phyloP scores from a whole-genome alignment of 495 filamentous ascomycete species.

The Aspergillus nidulans region DNA sequence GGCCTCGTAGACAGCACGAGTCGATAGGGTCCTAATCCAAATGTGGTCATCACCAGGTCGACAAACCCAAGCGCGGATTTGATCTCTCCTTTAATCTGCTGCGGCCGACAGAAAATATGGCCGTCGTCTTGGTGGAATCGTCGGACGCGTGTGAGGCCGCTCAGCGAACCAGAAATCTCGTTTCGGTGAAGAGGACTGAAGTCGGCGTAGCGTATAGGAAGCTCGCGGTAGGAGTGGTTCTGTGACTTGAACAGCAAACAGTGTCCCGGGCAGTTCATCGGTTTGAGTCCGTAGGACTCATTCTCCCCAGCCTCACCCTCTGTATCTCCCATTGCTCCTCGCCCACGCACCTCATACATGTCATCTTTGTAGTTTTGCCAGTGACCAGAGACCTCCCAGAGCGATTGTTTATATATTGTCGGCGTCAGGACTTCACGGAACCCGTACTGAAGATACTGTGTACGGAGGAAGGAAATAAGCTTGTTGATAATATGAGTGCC shows the following conservation, averaged over 20 bases:
- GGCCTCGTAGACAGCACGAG: slow-evolving; percentile 80
- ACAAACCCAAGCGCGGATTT: slow-evolving; percentile 75
- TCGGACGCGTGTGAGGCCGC: slow-evolving; percentile 80
- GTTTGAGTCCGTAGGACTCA: slow-evolving; percentile 85
- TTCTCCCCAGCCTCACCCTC: slow-evolving; percentile 52
- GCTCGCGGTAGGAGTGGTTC: slow-evolving; percentile 69
- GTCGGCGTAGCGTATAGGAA: slow-evolving; percentile 88
- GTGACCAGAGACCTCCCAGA: slow-evolving; percentile 88
- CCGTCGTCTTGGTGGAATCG: slow-evolving; percentile 97
- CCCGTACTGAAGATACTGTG: slow-evolving; percentile 82
- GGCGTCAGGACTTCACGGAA: slow-evolving; percentile 91
- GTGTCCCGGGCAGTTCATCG: slow-evolving; percentile 96
- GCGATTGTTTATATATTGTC: slow-evolving; percentile 85
- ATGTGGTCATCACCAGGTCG: slow-evolving; percentile 67
- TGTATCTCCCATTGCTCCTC: slow-evolving; percentile 46
- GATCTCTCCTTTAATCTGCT: slow-evolving; percentile 80
- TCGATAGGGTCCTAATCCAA: slow-evolving; percentile 69
- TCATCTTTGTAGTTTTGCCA: slow-evolving; percentile 93
- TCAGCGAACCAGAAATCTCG: slow-evolving; percentile 80
- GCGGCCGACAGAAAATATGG: slow-evolving; percentile 87
- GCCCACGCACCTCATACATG: slow-evolving; percentile 83
- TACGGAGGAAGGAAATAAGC: slow-evolving; percentile 76
- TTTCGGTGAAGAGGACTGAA: slow-evolving; percentile 91
- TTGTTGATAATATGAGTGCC: slow-evolving; percentile 86
- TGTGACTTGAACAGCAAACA: slow-evolving; percentile 79